Base-by-base conservation (phyloP, 1,284 basidiomycete genomes). In the Ganoderma meredithae region DNA sequence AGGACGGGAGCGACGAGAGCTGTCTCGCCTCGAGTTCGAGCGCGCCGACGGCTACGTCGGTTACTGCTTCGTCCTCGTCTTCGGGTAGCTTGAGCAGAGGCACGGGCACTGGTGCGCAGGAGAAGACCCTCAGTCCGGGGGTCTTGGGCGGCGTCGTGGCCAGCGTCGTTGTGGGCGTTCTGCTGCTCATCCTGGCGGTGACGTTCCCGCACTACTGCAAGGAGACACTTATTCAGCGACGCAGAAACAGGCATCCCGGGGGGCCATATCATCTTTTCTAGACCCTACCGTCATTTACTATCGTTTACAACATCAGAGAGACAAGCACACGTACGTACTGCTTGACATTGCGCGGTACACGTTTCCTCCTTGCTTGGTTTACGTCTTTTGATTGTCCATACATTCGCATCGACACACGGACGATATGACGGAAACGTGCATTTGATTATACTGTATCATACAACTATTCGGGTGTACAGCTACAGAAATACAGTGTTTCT, bases 71-170 rank as follows among this genome's bases (percentile, higher is more conserved):
- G 19, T 31, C 60, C 3, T 33, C 64, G 6, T 49, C 36, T 41
- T 44, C 41, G 7, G 36, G 9, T 13, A 41, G 41, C 41, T 9
- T 5, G 17, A 47, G 47, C 13, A 22, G 33, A 36, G 52, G 15
- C 4, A 43, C 47, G 33, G 47, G 31, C 17, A 3, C 58, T 6
- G 47, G 22, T 17, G 6, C 58, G 15, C 36, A 55, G 39, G 31
- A 62, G 36, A 74, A 71, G 66, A 60, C 43, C 41, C 64, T 77
- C 59, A 76, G 74, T 60, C 62, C 71, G 9, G 74, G 70, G 22
- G 77, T 74, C 4, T 62, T 78, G 22, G 74, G 73, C 22, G 77
- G 77, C 22, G 75, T 72, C 17, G 71, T 77, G 10, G 73, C 69
- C 1, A 76, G 73, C 41, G 65, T 74, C 10, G 62, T 73, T 5